These are phyloP conservation scores for Exophiala sideris DNA, from an alignment of 2,329 filamentous ascomycete genomes.

Conservation along the genomic window DNA sequence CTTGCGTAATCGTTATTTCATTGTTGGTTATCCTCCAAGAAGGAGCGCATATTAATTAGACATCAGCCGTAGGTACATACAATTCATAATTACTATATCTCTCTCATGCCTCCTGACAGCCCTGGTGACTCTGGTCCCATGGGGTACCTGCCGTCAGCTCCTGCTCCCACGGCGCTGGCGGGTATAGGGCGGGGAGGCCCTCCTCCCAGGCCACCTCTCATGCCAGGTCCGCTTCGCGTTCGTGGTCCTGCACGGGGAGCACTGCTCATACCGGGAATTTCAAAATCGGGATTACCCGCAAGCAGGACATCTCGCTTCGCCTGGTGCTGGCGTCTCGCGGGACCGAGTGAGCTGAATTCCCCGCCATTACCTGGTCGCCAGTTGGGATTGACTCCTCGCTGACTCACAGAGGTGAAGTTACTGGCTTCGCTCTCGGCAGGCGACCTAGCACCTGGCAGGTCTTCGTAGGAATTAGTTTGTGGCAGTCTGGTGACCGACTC, in stretches of 20 bases:
- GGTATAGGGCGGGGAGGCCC: constrained; percentile 17
- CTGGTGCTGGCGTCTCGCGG: constrained; percentile 47
- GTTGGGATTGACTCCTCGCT: constrained; percentile 81
- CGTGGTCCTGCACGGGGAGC: constrained; percentile 7
- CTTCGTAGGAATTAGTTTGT: constrained; percentile 53
- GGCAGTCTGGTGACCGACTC: constrained; percentile 18
- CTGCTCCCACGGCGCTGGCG: constrained; percentile 14
- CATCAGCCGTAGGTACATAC: not conserved
- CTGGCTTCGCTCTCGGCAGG: constrained; percentile 75
- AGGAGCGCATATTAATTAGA: not conserved
- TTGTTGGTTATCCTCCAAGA: not conserved
- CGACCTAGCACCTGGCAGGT: constrained; percentile 63
- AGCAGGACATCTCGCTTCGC: constrained; percentile 70
- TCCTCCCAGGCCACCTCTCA: constrained; percentile 15
- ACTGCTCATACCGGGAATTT: constrained; percentile 52
- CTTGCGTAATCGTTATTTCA: not conserved
- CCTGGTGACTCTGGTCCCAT: constrained; percentile 8
- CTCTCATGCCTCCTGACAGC: constrained; percentile 9
- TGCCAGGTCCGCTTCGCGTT: constrained; percentile 10
- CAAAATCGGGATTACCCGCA: constrained; percentile 81
- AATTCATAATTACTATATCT: constrained; percentile 2
- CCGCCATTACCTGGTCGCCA: constrained; percentile 62
- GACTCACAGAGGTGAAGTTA: constrained; percentile 86
- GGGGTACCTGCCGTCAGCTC: constrained; percentile 18
- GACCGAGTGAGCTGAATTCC: constrained; percentile 36